Base-by-base conservation (phyloP, 2,329 filamentous ascomycete genomes). In the Calonectria naviculata region DNA sequence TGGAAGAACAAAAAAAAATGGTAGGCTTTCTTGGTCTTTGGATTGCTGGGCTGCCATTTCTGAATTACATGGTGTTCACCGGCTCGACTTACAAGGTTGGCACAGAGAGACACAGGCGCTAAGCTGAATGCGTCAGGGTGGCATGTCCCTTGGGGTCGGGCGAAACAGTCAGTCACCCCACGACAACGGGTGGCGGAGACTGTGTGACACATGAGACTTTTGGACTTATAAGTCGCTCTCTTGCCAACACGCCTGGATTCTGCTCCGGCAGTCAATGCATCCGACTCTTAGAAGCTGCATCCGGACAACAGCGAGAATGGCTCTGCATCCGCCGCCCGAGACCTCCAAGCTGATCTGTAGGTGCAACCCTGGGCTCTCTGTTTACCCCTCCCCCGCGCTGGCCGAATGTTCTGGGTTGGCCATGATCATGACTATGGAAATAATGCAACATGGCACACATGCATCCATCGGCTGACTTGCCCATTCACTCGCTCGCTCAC, bases 341-440 rank as follows among this genome's bases (percentile, higher is more conserved):
- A 78, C 78, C 54, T 79, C 80, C 47, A 88, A 88, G 78, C 84
- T 88, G 69, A 88, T 88, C 52, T 88, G 87, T 88, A 83, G 75
- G 86, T 71, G 52, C 28, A 17, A n/a, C n/a, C 24, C 19, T 34
- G 29, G 28, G 21, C 29, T 15, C 47, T 60, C 36, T 12, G 10
- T 36, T 62, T 70, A 67, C 60, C 67, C 65, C 65, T 52, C 58
- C 26, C 42, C 65, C 38, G 26, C 31, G 15, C 28, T 34, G 34
- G 38, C 28, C 21, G 61, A 5, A 10, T 36, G 10, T 12, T 36
- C 15, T 7, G 34, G 34, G n/a, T 26, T 13, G 9, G 5, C 72
- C 66, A 65, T 49, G 44, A 73, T 12, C 46, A n/a, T 8, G 17
- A 46, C 5, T 41, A n/a, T n/a, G n/a, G 38, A 41, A 19, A 10